Base-by-base conservation (phyloP, 2,329 filamentous ascomycete species). In the Huntiella bhutanensis region DNA sequence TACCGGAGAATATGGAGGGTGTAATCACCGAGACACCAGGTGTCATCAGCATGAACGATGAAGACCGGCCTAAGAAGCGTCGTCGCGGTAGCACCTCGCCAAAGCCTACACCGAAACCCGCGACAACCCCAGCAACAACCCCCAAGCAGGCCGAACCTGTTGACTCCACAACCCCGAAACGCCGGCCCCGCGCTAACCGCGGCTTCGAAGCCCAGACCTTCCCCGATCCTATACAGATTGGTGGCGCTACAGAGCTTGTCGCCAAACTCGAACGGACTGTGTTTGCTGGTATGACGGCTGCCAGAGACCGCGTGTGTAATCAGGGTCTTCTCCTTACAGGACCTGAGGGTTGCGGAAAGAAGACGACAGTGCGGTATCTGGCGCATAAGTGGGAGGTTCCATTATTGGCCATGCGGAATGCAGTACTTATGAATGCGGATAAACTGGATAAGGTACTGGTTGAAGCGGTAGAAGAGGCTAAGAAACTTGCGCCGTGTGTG, bases 401-500 rank as follows among this genome's bases (percentile, higher is more conserved):
- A 0, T 80, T 88, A 49, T 72, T 92, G 44, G 73, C 78, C 1
- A 53, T 65, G 1, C 47, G 47, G 13, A 55, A 54, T 0, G 54
- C 53, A 3, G 64, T 61, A 13, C 57, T 67, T 1, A 51, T 55
- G 1, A 62, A 64, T n/a, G 54, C 54, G 0, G 64, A 67, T 37
- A 60, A 61, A 22, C 52, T 64, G 47, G 60, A 61, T 33, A 64
- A 58, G 53, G 61, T 58, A 33, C 49, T 67, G 0, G 54, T 55
- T 2, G 64, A 67, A 16, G 62, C 61, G 2, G 52, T 66, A 1
- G 51, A 96, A 10, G 83, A 91, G 56, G 91, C 91, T 0, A 84
- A 83, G 58, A 73, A 75, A 47, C 70, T 87, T 34, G 87, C 88
- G 0, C 91, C 91, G 0, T 93, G 85, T 55, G 68, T 98, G 4